phyloP scores from a whole-genome alignment of 805 yeast genomes.

The Ogataea thermomethanolica region DNA sequence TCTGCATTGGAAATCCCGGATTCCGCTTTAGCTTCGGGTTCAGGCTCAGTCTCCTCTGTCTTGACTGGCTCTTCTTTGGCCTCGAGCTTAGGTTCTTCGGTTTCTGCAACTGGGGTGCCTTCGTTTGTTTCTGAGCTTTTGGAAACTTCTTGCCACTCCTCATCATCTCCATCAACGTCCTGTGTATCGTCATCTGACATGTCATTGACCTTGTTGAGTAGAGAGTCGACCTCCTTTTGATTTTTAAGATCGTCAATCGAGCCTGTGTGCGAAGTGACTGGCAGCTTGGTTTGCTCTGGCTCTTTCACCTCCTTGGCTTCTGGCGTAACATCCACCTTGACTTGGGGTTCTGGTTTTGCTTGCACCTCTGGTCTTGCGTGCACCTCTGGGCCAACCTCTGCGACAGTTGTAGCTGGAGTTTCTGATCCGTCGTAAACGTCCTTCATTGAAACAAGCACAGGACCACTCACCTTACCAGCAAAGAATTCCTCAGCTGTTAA shows the following conservation, averaged over 20 bases:
- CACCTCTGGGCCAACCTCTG: conserved; percentile 1
- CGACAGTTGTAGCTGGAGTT: conserved; percentile 43
- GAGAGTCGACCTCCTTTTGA: conserved; percentile 42
- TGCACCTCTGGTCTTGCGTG: not conserved
- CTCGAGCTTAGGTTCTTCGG: conserved; percentile 1
- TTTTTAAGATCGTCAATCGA: conserved; percentile 45
- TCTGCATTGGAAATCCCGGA: too few species aligned
- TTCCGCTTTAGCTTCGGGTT: not conserved
- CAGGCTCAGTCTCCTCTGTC: conserved; percentile 1
- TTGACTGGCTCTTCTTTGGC: not conserved
- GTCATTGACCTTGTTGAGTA: conserved; percentile 44
- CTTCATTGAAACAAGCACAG: conserved; percentile 72
- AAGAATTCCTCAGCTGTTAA: conserved; percentile 76
- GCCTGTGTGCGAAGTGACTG: conserved; percentile 3
- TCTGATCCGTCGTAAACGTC: conserved; percentile 74
- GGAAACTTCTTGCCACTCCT: conserved; percentile 28
- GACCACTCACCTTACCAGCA: conserved; percentile 75
- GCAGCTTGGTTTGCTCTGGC: conserved; percentile 13
- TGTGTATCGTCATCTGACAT: conserved; percentile 40
- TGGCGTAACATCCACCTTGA: not conserved
- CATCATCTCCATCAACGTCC: conserved; percentile 28
- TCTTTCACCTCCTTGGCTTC: not conserved
- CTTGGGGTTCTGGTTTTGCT: not conserved
- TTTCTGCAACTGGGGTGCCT: not conserved
- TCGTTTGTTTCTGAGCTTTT: not conserved